A percentile compares a stretch with the other conserved stretches of the same genome.
phyloP scores from a whole-genome alignment of 2,329 filamentous ascomycete species.

The Paramyrothecium sp. region DNA sequence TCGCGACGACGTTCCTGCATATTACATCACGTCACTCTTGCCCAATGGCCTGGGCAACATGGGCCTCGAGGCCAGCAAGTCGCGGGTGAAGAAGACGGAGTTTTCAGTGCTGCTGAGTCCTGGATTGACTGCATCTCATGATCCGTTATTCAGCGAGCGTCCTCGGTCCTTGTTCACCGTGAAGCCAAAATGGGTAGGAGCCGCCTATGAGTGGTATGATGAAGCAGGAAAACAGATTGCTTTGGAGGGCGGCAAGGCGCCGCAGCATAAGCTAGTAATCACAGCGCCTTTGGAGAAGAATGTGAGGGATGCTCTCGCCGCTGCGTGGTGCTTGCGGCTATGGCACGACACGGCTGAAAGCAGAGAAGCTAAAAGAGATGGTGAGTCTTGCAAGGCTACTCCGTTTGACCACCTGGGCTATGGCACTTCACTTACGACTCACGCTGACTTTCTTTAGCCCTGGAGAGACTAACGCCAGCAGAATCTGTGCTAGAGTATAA shows the following conservation, averaged over 20 bases:
- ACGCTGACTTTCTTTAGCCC: background rate
- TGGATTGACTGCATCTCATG: background rate
- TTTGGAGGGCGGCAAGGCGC: background rate
- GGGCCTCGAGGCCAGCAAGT: background rate
- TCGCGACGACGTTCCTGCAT: background rate
- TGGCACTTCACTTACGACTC: background rate
- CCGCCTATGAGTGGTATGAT: background rate
- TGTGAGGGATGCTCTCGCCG: background rate
- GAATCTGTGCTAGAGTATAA: background rate
- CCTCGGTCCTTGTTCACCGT: background rate
- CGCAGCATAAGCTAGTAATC: background rate
- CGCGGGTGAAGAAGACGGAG: background rate
- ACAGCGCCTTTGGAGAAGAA: background rate
- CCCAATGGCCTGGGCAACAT: background rate
- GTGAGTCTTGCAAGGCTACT: background rate
- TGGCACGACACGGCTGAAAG: conserved; percentile 1
- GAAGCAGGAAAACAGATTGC: background rate
- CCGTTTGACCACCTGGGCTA: background rate
- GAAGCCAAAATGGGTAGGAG: background rate
- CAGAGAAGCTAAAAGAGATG: background rate
- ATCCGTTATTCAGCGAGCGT: background rate
- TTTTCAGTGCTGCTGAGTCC: background rate
- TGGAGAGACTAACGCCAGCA: background rate
- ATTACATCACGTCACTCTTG: background rate
- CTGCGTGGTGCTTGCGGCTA: background rate